Base-by-base conservation (phyloP, 345 rosid genomes). In the Microcos paniculata region DNA sequence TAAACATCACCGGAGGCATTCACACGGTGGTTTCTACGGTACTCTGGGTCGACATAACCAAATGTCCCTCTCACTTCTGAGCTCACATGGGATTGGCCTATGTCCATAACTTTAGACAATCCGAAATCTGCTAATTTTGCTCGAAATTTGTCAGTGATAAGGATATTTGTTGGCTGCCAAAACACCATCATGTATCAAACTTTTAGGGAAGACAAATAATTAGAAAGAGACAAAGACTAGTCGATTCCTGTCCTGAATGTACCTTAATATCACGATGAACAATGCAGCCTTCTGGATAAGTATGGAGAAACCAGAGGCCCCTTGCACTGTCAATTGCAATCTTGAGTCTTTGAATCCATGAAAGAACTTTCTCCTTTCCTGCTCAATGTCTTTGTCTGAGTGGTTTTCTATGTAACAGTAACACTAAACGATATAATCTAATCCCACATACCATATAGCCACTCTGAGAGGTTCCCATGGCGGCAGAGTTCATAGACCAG, bases 51-150 rank as follows among this genome's bases (percentile, higher is more conserved):
- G 10, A 90, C 90, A 62, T 86, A 86, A 24, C 90, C 91, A n/a
- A 88, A 86, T 24, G 90, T 90, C 31, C 94, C 91, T 73, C 91
- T 78, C 55, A 90, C 89, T 84, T 88, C 90, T 65, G 91, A 86
- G 78, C 88, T 88, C 79, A 85, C 94, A 66, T 81, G 78, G 40
- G 90, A 85, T 70, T 82, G 88, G 45, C 86, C 94, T 38, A 85
- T 73, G 58, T 88, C 86, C 85, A 85, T 86, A 28, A 90, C 88
- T 78, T 88, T 90, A 10, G 94, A 88, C 33, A 86, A 65, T 26
- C 94, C 89, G 2, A 88, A 89, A 62, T 88, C 94, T 8, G 86
- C 79, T 38, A 90, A 89, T 78, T 90, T 90, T 42, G 90, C 91
- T 69, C 84, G 84, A 19, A 90, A 86, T 45, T 83, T 75, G 12